phyloP scores from a whole-genome alignment of 2,329 filamentous ascomycete genomes.

The Colletotrichum sp. region DNA sequence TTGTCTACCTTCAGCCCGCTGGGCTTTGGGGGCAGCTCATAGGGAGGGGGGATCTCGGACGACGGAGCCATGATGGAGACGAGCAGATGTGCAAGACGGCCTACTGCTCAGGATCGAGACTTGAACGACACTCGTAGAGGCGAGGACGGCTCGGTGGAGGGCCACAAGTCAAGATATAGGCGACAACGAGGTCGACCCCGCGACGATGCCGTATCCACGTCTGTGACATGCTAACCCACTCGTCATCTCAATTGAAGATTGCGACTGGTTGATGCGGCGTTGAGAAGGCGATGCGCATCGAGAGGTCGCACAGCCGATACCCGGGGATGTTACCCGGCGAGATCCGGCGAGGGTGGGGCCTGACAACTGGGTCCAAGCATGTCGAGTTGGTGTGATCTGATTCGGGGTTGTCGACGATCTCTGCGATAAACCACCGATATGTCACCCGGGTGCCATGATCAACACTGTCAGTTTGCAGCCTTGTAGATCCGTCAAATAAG shows the following conservation, averaged over 20 bases:
- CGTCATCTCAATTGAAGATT: background rate
- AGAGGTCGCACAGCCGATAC: background rate
- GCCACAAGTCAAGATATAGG: background rate
- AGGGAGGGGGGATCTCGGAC: background rate
- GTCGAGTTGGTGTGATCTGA: background rate
- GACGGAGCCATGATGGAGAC: background rate
- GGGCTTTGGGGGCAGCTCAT: slow-evolving; percentile 12
- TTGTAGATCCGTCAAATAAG: background rate
- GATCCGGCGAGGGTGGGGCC: background rate
- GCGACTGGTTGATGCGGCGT: background rate
- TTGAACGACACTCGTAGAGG: background rate
- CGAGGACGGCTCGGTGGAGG: background rate
- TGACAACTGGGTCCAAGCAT: background rate
- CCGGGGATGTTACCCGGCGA: slow-evolving; percentile 1
- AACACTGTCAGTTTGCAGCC: background rate
- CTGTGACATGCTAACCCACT: background rate
- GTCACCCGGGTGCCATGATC: background rate
- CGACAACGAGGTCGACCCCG: background rate
- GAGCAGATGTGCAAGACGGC: background rate
- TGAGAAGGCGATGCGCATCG: background rate
- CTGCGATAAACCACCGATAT: background rate
- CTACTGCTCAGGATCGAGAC: background rate
- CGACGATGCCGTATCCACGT: background rate
- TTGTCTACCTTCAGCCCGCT: slow-evolving; percentile 20
- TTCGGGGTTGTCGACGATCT: background rate